Base-by-base conservation (phyloP, 75 land plant species). In the Cunninghamia lanceolata region DNA sequence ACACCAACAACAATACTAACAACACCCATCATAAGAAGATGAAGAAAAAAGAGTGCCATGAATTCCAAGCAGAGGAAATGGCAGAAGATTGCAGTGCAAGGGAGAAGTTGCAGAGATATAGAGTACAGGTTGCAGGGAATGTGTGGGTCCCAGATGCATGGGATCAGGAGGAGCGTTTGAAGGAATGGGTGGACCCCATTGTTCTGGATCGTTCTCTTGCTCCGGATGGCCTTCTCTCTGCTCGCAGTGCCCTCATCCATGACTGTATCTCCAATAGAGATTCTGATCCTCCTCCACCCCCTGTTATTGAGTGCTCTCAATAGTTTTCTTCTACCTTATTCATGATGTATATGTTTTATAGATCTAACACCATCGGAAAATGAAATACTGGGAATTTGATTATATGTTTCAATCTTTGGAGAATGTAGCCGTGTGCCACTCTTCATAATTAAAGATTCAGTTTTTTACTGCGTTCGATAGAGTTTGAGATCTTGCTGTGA, bases 91-190 rank as follows among this genome's bases (percentile, higher is more conserved):
- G 50, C 9, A 87, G 87, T 73, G 73, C 84, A 28, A 78, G 90
- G 21, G 93, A 93, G 87, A 92, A 91, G 87, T 76, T 95, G 42
- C 89, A 89, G 90, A 88, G 88, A 50, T 89, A 89, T 43, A 75
- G 92, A n/a, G 15, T 53, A n/a, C 93, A 94, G 63, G 85, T 91
- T 79, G 91, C 93, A 9, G 95, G 93, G 5, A 73, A 85, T 54
- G 95, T 93, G 2, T 85, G 91, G 90, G 91, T 95, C 9, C 96
- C 96, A 28, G 93, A 95, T 4, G 86, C 86, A 7, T 95, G 96
- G 94, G 91, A 90, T 9, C 91, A 94, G 35, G 94, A 95, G 82
- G 89, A 88, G 81, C 36, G 90, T 0, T 54, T 95, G 28, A 88
- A 92, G 52, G 95, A 95, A 14, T 93, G 92, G 93, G 90, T 85